These are phyloP conservation scores for Camellia granthamiana DNA, from an alignment of 148 eudicot species.

Conservation along the genomic window DNA sequence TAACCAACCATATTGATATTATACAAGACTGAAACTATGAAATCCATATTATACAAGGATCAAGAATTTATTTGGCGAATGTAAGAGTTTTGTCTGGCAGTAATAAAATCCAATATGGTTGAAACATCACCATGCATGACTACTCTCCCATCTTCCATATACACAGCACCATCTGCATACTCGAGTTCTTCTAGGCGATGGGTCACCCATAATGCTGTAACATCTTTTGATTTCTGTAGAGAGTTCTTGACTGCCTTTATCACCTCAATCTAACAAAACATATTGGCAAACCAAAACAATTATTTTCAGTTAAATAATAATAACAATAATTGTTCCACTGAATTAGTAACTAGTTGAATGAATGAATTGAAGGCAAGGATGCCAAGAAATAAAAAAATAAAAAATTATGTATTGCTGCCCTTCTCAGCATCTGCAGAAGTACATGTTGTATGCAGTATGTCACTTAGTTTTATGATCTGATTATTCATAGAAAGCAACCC, in stretches of 20 bases:
- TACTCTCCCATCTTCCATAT: constrained; percentile 82
- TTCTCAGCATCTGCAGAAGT: no score
- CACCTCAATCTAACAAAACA: constrained; percentile 52
- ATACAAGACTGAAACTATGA: no score
- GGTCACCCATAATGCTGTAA: constrained; percentile 93
- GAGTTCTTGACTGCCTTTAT: constrained; percentile 74
- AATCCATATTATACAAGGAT: background rate
- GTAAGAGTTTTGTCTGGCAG: constrained; percentile 53
- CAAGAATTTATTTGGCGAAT: constrained; percentile 49
- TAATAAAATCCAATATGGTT: constrained; percentile 48
- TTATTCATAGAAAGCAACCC: background rate
- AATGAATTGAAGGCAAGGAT: no score
- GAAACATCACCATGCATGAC: constrained; percentile 72
- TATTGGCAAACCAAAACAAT: background rate
- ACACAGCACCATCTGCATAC: constrained; percentile 88
- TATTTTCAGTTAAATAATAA: background rate
- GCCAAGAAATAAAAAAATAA: no score
- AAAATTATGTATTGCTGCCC: no score
- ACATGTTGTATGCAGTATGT: no score
- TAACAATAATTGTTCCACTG: no score
- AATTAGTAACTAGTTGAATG: no score
- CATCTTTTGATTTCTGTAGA: constrained; percentile 47
- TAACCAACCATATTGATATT: no score
- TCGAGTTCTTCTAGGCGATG: constrained; percentile 91
- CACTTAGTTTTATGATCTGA: no score